A percentile compares a stretch with the other conserved stretches of the same genome.
These are phyloP conservation scores for Diplocarpon mali DNA, from an alignment of 2,329 filamentous ascomycete species.

Conservation along the genomic window DNA sequence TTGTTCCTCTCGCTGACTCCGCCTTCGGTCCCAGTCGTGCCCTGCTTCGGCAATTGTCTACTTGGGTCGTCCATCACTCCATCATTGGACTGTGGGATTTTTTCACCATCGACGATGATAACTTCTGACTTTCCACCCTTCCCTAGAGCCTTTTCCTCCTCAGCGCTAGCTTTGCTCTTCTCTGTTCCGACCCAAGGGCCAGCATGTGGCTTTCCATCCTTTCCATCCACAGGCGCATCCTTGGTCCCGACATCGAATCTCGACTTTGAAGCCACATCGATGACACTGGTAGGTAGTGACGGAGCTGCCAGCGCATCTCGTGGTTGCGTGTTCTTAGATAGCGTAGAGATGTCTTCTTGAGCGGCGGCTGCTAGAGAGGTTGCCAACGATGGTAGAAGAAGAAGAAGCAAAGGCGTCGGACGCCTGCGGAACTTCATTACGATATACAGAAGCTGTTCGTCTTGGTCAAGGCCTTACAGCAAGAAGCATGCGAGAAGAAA, in stretches of 20 bases:
- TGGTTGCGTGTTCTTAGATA: conserved; percentile 17
- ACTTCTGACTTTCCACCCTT: conserved; percentile 42
- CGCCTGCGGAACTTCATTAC: conserved; percentile 48
- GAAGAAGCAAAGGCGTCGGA: conserved; percentile 45
- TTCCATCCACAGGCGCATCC: conserved; percentile 82
- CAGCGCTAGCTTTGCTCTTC: conserved; percentile 32
- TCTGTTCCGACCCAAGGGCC: conserved; percentile 65
- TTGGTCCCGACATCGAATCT: conserved; percentile 44
- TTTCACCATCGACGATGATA: conserved; percentile 46
- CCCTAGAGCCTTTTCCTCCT: conserved; percentile 24
- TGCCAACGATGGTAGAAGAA: conserved; percentile 47
- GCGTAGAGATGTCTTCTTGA: conserved; percentile 16
- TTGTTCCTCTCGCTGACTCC: conserved; percentile 84
- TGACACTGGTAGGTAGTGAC: conserved; percentile 13
- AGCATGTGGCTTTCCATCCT: conserved; percentile 85
- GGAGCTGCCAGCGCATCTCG: conserved; percentile 14
- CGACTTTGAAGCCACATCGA: conserved; percentile 26
- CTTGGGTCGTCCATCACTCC: conserved; percentile 91
- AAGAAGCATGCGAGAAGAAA: neutral
- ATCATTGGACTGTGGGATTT: conserved; percentile 54
- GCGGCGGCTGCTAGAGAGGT: conserved; percentile 28
- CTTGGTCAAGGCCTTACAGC: neutral
- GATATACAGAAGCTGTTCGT: conserved; percentile 4
- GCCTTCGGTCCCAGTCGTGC: conserved; percentile 79
- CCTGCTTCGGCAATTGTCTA: conserved; percentile 64